Conservation (phyloP, 495 filamentous ascomycete species). For the Astrothelium macrocarpum region DNA sequence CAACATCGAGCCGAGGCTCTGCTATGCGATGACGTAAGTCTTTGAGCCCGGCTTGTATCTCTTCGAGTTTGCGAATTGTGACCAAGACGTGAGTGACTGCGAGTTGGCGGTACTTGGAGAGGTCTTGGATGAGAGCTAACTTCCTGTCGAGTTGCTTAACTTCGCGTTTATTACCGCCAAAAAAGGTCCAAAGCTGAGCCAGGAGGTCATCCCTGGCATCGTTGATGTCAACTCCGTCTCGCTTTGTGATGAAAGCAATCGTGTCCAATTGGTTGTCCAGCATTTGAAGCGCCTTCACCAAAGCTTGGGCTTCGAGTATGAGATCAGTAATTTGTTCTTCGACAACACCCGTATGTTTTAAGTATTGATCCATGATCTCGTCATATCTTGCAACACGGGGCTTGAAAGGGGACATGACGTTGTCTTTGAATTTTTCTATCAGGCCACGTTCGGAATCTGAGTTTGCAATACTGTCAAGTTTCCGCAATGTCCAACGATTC, state of each 20-base stretch:
- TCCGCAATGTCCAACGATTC: constrained; percentile 52
- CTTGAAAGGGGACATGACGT: constrained; percentile 49
- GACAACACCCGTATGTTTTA: constrained; percentile 52
- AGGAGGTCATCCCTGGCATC: constrained; percentile 50
- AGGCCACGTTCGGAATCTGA: constrained; percentile 31
- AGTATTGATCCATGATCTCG: constrained; percentile 45
- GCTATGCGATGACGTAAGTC: constrained; percentile 58
- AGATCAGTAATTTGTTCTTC: constrained; percentile 55
- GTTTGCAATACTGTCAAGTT: constrained; percentile 39
- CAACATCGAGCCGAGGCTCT: constrained; percentile 45
- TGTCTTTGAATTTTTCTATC: constrained; percentile 33
- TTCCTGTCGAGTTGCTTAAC: constrained; percentile 49
- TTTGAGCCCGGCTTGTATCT: constrained; percentile 55
- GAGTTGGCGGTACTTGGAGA: constrained; percentile 47
- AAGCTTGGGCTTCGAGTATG: constrained; percentile 54
- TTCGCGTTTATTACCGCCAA: constrained; percentile 51
- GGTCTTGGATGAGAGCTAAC: constrained; percentile 46
- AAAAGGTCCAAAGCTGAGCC: constrained; percentile 55
- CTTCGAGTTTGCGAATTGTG: constrained; percentile 54
- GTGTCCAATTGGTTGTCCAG: constrained; percentile 54
- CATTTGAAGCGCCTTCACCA: constrained; percentile 46
- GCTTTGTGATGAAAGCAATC: constrained; percentile 54
- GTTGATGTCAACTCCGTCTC: constrained; percentile 41
- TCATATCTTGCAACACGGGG: constrained; percentile 40
- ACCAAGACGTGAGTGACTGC: constrained; percentile 50